Base-by-base conservation (phyloP, 257 asterid genomes). In the Solanum habrochaites region DNA sequence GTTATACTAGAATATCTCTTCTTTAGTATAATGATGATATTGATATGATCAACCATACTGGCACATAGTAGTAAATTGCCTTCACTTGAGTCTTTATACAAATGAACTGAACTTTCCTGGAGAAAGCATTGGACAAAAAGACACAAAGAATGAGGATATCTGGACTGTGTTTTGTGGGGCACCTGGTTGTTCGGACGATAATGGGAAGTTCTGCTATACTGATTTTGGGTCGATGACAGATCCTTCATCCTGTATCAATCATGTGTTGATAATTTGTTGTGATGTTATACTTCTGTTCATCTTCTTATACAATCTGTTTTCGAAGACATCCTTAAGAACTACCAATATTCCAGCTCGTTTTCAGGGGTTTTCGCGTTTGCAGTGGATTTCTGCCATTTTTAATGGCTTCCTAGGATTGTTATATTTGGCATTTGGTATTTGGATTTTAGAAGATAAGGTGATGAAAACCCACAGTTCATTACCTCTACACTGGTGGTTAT, bases 401-500 rank as follows among this genome's bases (percentile, higher is more conserved):
- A 97, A 93, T 87, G 95, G 94, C 69, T 43, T 94, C n/a, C 85
- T 95, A 23, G 99, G 96, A 40, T 37, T 91, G 56, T 66, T 89
- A 32, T 92, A 89, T 85, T 69, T 94, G 20, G 85, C 82, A 82
- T 56, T 88, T 42, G 98, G 98, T 9, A 88, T 90, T 81, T 97
- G 96, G 97, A 87, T 88, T 86, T 87, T 95, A 37, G 94, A 90
- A 80, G 93, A 92, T 86, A 92, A 89, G 45, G 37, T 86, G 90
- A 88, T 90, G 86, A 92, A 84, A 85, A 15, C 88, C 52, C 88
- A 73, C 40, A 62, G 87, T 47, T 4, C 87, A 56, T 39, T 88
- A 58, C 97, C 98, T 70, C 90, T 94, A 32, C 94, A 94, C 86
- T 91, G 92, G 95, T 97, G 98, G 98, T 62, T 86, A 66, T 77